Percentiles rank a stretch among this genome's conserved stretches.
Evolutionary conservation across 108 stramenopile species (phyloP).

Genomic region (Schizochytrium sp.): DNA sequence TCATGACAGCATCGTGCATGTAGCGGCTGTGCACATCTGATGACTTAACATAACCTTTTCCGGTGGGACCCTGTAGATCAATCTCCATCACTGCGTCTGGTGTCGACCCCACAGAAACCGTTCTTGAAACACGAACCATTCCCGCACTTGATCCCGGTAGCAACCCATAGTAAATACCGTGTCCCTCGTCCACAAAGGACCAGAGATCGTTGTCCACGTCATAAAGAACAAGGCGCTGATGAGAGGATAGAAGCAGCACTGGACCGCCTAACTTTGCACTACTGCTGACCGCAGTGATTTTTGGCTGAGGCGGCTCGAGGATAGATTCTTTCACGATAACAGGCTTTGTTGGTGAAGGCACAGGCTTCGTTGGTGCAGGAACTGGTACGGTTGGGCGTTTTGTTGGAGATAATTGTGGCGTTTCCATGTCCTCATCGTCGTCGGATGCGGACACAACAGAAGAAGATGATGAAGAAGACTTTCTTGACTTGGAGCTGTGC

Average conservation of each 20-base stretch:
- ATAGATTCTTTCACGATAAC: not conserved
- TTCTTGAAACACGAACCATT: not conserved
- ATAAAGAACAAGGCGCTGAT: conserved; percentile 30
- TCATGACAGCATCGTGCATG: conserved; percentile 40
- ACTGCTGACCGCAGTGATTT: too few relatives aligned
- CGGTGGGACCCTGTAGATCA: not conserved
- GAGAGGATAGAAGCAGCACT: conserved; percentile 15
- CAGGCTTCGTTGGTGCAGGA: too few relatives aligned
- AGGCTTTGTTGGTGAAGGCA: not conserved
- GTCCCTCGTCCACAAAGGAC: not conserved
- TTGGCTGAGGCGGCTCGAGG: not conserved
- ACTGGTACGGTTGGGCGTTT: too few relatives aligned
- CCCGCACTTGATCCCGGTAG: not conserved
- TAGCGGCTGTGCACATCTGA: conserved; percentile 15
- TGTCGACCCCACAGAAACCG: not conserved
- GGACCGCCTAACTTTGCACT: not conserved
- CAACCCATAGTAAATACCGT: conserved; percentile 40
- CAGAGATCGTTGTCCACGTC: conserved; percentile 11
- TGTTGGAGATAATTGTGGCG: too few relatives aligned
- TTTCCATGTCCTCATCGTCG: too few relatives aligned
- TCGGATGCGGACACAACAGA: too few relatives aligned
- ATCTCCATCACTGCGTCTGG: conserved; percentile 32
- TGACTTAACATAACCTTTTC: not conserved
- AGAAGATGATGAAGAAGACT: too few relatives aligned
- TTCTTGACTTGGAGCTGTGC: not conserved